A percentile compares a stretch with the other conserved stretches of the same genome.
These are phyloP conservation scores for Exobasidium rhododendri DNA, from an alignment of 1,284 basidiomycete genomes.

Conservation along the genomic window DNA sequence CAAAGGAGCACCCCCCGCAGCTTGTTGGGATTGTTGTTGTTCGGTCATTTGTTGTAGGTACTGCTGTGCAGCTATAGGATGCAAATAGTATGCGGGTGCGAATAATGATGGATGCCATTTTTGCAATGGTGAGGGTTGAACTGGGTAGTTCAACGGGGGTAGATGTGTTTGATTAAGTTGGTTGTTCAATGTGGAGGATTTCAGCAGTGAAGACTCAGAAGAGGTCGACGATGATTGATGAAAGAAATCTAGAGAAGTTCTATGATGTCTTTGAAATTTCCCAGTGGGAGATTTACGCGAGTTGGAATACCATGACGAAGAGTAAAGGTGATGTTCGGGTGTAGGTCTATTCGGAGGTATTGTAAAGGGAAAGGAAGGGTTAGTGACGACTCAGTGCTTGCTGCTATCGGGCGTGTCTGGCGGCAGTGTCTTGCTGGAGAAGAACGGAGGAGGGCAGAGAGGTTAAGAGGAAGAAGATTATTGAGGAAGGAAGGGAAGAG, in stretches of 20 bases:
- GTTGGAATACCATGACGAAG: slow-evolving; percentile 4
- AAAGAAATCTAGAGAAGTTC: slow-evolving; percentile 7
- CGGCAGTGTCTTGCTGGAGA: too few species aligned
- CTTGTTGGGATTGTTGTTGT: slow-evolving; percentile 11
- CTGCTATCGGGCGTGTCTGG: too few species aligned
- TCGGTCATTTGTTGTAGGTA: slow-evolving; percentile 12
- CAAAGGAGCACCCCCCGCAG: background rate
- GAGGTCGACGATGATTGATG: slow-evolving; percentile 1
- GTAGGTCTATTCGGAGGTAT: background rate
- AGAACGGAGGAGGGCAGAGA: too few species aligned
- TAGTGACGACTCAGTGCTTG: too few species aligned
- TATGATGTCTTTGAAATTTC: background rate
- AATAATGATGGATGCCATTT: slow-evolving; percentile 18
- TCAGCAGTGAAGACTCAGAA: slow-evolving; percentile 3
- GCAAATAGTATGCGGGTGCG: slow-evolving; percentile 7
- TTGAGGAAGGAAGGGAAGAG: background rate
- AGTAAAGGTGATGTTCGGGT: background rate
- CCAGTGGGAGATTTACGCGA: slow-evolving; percentile 26
- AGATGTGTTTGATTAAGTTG: background rate
- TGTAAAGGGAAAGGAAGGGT: slow-evolving; percentile 6
- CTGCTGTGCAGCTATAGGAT: slow-evolving; percentile 3
- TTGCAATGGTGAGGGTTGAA: slow-evolving; percentile 16
- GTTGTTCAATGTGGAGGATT: background rate
- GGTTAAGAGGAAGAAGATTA: slow-evolving; percentile 3
- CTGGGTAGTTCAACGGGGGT: slow-evolving; percentile 7